phyloP scores from a whole-genome alignment of 164 flowering plant genomes.

The Dillenia suffruticosa region DNA sequence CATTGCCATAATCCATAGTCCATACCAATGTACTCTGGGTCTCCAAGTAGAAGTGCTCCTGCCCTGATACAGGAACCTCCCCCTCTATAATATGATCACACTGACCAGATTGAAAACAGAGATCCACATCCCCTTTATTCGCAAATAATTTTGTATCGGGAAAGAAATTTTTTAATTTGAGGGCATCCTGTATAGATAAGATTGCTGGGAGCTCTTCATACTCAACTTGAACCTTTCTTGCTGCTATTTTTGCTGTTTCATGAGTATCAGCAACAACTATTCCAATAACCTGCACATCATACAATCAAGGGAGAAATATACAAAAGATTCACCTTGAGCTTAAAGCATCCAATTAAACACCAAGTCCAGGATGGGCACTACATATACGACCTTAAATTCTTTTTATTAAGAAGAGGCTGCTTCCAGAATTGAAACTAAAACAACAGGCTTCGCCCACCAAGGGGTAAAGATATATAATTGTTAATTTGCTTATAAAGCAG shows the following conservation, averaged over 20 bases:
- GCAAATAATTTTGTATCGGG: conserved; percentile 60
- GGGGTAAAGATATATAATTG: too few species aligned
- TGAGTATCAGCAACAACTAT: conserved; percentile 95
- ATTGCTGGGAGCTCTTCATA: conserved; percentile 86
- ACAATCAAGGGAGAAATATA: neutral
- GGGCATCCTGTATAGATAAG: conserved; percentile 75
- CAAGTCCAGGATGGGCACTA: too few species aligned
- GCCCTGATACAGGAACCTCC: conserved; percentile 85
- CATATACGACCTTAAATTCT: too few species aligned
- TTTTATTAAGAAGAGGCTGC: too few species aligned
- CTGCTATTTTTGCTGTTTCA: conserved; percentile 85
- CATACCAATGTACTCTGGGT: conserved; percentile 68
- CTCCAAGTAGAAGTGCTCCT: conserved; percentile 96
- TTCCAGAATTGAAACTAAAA: too few species aligned
- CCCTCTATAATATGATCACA: conserved; percentile 81
- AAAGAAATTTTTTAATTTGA: conserved; percentile 58
- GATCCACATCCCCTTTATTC: conserved; percentile 77
- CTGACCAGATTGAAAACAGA: conserved; percentile 62
- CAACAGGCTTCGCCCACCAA: too few species aligned
- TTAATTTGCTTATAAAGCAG: too few species aligned
- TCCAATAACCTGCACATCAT: conserved; percentile 60
- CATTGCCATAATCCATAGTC: conserved; percentile 87
- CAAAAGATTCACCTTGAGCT: neutral
- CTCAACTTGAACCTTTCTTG: conserved; percentile 59
- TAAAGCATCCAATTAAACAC: neutral